Base-by-base conservation (phyloP, 2,329 filamentous ascomycete genomes). In the Penicillium sp. region DNA sequence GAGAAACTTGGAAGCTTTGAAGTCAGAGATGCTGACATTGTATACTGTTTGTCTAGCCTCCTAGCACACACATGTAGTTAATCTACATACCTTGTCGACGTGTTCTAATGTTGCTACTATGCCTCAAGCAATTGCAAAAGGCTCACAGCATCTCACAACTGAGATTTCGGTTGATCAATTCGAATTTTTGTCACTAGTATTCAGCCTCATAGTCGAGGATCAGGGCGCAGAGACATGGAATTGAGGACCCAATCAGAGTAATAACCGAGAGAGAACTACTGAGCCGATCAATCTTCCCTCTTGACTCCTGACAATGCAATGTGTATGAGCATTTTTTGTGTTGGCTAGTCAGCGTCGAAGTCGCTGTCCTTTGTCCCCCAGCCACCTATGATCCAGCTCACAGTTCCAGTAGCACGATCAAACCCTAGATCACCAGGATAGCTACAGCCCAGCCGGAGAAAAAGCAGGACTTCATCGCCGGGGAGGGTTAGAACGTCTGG, bases 231-330 rank as follows among this genome's bases (percentile, higher is more conserved):
- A 27, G 24, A 27, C 24, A 27, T 27, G 24, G 24, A 27, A 27
- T 27, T 4, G 24, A 8, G 5, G 5, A 27, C 5, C 24, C 24
- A 27, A 27, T 27, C 24, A 27, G 24, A 27, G 74, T 62, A 71
- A 80, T 51, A 77, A 81, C 62, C 75, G 76, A 71, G 75, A 77
- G 16, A 73, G 71, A 5, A 68, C 79, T 10, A 62, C 65, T 31
- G 76, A 79, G 55, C 64, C 79, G 3, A 59, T 71, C 14, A 73
- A 71, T 34, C 67, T 78, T 5, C 77, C 77, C 2, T 69, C n/a
- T 71, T 39, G 67, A 74, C 49, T 73, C 76, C 5, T 61, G 66
- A 9, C 75, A 77, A 58, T 71, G 73, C 21, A 67, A 73, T 27
- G 74, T 76, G 5, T 74, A 77, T 54, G 72, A 71, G 75, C 50